Evolutionary conservation across 2,329 filamentous ascomycete genomes (phyloP).

Genomic region (Calycina marina): DNA sequence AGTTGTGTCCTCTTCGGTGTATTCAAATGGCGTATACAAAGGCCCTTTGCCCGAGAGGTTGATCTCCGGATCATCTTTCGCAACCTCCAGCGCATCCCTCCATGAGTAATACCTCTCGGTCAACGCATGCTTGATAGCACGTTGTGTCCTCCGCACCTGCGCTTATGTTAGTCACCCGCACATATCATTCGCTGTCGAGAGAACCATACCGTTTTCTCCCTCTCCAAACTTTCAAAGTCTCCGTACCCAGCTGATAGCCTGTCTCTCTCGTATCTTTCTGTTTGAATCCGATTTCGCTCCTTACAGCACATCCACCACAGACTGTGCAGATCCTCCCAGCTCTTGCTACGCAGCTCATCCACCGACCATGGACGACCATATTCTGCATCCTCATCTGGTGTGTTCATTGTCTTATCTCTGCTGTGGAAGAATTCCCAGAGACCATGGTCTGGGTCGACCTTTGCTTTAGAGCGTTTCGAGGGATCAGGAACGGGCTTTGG

Average conservation of each 20-base stretch:
- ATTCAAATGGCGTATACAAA: constrained; percentile 14
- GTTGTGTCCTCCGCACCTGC: constrained; percentile 66
- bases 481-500: constrained; percentile 54
- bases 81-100: constrained; percentile 58
- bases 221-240: constrained; percentile 45
- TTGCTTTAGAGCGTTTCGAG: constrained; percentile 37
- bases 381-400: constrained; percentile 53
- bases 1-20: neutral
- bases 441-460: constrained; percentile 60
- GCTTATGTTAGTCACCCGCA: constrained; percentile 1
- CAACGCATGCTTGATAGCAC: constrained; percentile 67
- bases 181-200: constrained; percentile 1
- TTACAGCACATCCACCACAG: constrained; percentile 92
- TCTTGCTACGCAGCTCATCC: constrained; percentile 75
- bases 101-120: constrained; percentile 84
- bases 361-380: constrained; percentile 76
- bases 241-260: constrained; percentile 61
- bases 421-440: constrained; percentile 85
- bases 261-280: constrained; percentile 53
- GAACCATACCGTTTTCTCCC: constrained; percentile 43
- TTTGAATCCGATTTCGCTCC: constrained; percentile 82
- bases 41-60: constrained; percentile 26
- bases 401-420: constrained; percentile 51
- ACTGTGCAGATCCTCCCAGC: constrained; percentile 82
- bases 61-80: constrained; percentile 51